Evolutionary conservation across 2,329 filamentous ascomycete genomes (phyloP), one percentile per base, ranked within the genome.

Genomic region (Aspergillus unguis): DNA sequence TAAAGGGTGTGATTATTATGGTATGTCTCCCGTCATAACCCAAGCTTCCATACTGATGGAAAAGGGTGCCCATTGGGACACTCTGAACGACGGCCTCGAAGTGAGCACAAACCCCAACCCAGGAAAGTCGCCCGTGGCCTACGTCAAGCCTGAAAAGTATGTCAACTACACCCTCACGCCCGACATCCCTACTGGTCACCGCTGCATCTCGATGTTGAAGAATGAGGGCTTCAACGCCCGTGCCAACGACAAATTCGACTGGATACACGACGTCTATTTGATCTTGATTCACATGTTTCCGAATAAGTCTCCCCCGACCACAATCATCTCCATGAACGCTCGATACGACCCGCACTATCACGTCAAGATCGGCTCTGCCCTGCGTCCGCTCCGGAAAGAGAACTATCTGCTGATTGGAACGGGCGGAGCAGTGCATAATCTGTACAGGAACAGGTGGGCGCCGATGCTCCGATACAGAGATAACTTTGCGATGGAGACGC

Each of bases 181-280:
- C 0, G 85, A 88, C 65, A 71, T 87, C 2, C 62, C 69, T 4
- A 82, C 75, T 7, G 78, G 75, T 0, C 66, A 77, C 17, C 70
- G 72, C 6, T 80, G 80, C 62, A 74, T 85, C 42, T 58, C 68
- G 0, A 69, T 82, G 47, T 74, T 87, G 2, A 58, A 67, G 4
- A 62, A 65, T 2, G 74, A 76, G 1, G 83, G 84, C 6, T 80
- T 87, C 67, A 73, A 81, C 32, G 81, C 77, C 1, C 63, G 67
- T 3, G 70, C 66, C 1, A 84, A 87, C 62, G 60, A 75, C 0
- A 74, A 63, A 0, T 88, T 88, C 58, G 81, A 87, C 62, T 88
- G 85, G 85, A 87, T 88, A 64, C 85, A 88, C 72, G 85, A 88
- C 67, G 86, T 83, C 0, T 88, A 83, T 62, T 77, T 88, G 3